Evolutionary conservation across 495 filamentous ascomycete genomes (phyloP).

Genomic region (Entonaema liquescens): DNA sequence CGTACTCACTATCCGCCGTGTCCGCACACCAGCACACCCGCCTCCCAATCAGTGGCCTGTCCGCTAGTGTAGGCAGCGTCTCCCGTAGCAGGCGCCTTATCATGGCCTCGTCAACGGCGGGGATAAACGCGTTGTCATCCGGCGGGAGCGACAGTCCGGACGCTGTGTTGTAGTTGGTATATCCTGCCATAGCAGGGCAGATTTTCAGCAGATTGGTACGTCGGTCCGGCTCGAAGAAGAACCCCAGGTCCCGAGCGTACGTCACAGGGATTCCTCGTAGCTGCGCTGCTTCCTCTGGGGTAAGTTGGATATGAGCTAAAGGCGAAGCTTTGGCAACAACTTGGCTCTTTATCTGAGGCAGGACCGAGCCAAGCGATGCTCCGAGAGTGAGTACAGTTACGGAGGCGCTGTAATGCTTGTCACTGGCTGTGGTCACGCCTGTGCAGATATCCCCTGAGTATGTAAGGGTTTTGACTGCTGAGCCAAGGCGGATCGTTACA

Average conservation of each 20-base stretch:
- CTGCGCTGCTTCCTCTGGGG: slow-evolving; percentile 56
- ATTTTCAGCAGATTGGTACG: slow-evolving; percentile 64
- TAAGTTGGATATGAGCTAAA: slow-evolving; percentile 64
- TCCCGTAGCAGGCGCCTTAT: slow-evolving; percentile 58
- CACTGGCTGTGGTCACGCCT: slow-evolving; percentile 20
- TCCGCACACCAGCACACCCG: slow-evolving; percentile 67
- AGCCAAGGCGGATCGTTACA: slow-evolving; percentile 46
- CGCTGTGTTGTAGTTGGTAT: slow-evolving; percentile 52
- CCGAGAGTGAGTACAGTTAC: slow-evolving; percentile 39
- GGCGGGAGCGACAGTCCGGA: slow-evolving; percentile 42
- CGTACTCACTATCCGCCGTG: slow-evolving; percentile 62
- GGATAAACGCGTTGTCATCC: slow-evolving; percentile 53
- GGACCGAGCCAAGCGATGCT: slow-evolving; percentile 36
- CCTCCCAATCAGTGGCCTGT: slow-evolving; percentile 58
- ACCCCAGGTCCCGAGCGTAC: slow-evolving; percentile 64
- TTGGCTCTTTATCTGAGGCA: slow-evolving; percentile 45
- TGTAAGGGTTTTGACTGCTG: slow-evolving; percentile 31
- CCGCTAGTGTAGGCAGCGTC: slow-evolving; percentile 58
- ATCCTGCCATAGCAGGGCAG: slow-evolving; percentile 63
- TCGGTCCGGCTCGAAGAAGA: slow-evolving; percentile 68
- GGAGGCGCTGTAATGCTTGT: slow-evolving; percentile 23
- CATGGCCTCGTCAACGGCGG: slow-evolving; percentile 57
- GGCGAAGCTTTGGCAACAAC: slow-evolving; percentile 62
- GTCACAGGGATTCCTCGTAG: slow-evolving; percentile 64
- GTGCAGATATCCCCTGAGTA: slow-evolving; percentile 34